Conservation (phyloP, 1,284 basidiomycete species). For the Chalciporus sp. region DNA sequence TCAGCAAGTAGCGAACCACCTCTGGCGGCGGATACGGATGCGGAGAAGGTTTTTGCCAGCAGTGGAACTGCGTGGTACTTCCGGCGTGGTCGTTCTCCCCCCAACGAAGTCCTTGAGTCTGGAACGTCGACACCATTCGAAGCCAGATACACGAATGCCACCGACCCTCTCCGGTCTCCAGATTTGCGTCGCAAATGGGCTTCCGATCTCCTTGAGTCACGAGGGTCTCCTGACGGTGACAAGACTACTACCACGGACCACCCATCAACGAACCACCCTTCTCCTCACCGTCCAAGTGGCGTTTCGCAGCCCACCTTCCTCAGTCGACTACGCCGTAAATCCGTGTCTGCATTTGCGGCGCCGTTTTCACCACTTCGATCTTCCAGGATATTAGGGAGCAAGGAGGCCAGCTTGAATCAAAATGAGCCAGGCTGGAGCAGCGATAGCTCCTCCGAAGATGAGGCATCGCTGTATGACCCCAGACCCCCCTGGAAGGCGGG, state of each 20-base stretch:
- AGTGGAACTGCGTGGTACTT: slow-evolving; percentile 54
- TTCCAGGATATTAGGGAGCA: slow-evolving; percentile 24
- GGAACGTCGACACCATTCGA: slow-evolving; percentile 30
- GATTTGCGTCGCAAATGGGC: slow-evolving; percentile 50
- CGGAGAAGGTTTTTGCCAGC: slow-evolving; percentile 49
- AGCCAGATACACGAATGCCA: slow-evolving; percentile 26
- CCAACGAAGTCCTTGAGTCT: slow-evolving; percentile 27
- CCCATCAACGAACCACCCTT: slow-evolving; percentile 12
- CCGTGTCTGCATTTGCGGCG: slow-evolving; percentile 50
- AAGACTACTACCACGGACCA: slow-evolving; percentile 15
- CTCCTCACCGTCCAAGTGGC: slow-evolving; percentile 10
- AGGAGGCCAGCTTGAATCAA: slow-evolving; percentile 33
- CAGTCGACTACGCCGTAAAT: slow-evolving; percentile 46
- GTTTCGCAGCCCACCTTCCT: slow-evolving; percentile 25
- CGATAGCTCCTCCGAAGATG: slow-evolving; percentile 66
- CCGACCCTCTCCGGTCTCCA: slow-evolving; percentile 44
- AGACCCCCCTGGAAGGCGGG: slow-evolving; percentile 25
- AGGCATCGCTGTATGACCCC: slow-evolving; percentile 36
- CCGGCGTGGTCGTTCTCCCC: slow-evolving; percentile 31
- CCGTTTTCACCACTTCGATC: slow-evolving; percentile 45
- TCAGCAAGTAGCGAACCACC: slow-evolving; percentile 43
- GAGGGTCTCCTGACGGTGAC: slow-evolving; percentile 22
- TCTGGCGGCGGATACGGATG: slow-evolving; percentile 62
- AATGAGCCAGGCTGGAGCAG: slow-evolving; percentile 58
- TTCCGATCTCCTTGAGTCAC: slow-evolving; percentile 42